phyloP scores from a whole-genome alignment of 768 basidiomycete genomes.

The Boletus bicolor region DNA sequence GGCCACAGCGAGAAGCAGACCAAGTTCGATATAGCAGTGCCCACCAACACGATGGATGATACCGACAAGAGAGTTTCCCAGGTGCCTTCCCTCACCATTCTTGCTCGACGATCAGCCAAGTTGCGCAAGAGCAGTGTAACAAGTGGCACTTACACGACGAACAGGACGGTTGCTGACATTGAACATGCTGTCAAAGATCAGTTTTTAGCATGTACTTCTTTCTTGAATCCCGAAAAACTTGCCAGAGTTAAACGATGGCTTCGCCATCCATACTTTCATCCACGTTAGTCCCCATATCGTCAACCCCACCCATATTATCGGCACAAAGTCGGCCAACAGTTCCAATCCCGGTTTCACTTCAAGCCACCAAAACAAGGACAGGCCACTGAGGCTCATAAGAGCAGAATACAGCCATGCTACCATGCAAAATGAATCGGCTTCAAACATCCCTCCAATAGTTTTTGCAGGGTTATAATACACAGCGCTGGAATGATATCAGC shows the following conservation, averaged over 20 bases:
- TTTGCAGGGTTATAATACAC: slow-evolving; percentile 95
- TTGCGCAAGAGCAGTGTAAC: background rate
- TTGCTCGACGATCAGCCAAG: slow-evolving; percentile 27
- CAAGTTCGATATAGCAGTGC: slow-evolving; percentile 74
- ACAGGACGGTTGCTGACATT: slow-evolving; percentile 81
- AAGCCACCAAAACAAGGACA: slow-evolving; percentile 78
- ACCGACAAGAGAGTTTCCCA: slow-evolving; percentile 69
- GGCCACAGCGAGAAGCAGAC: slow-evolving; percentile 86
- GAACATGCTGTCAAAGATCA: slow-evolving; percentile 56
- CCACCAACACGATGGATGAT: slow-evolving; percentile 72
- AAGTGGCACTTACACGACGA: slow-evolving; percentile 61
- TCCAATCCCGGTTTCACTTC: slow-evolving; percentile 69
- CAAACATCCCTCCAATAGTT: slow-evolving; percentile 88
- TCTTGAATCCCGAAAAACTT: slow-evolving; percentile 9
- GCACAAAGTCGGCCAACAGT: slow-evolving; percentile 69
- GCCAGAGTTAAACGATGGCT: slow-evolving; percentile 89
- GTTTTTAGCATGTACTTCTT: background rate
- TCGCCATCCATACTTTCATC: slow-evolving; percentile 89
- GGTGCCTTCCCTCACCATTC: slow-evolving; percentile 89
- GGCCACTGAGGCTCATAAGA: slow-evolving; percentile 69
- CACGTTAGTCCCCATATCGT: slow-evolving; percentile 82
- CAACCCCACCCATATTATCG: slow-evolving; percentile 79
- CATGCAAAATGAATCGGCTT: slow-evolving; percentile 81
- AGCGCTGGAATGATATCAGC: slow-evolving; percentile 41
- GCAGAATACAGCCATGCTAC: slow-evolving; percentile 68